These are phyloP conservation scores for Salpingoeca rosetta DNA, from an alignment of 78 protist species.

Conservation along the genomic window DNA sequence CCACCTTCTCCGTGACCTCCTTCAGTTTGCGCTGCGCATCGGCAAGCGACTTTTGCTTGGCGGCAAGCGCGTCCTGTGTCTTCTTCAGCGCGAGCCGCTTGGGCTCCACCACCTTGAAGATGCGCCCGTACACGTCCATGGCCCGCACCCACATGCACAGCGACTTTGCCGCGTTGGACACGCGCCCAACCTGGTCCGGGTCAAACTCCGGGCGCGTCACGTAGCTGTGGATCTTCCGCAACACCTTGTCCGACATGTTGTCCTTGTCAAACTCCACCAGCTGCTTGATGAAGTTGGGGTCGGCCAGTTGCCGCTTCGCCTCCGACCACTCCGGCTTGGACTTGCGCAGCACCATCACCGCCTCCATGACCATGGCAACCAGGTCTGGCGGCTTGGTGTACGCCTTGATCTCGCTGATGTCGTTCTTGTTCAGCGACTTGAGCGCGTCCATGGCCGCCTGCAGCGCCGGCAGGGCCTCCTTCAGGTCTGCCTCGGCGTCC, in stretches of 20 bases:
- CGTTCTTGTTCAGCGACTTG: slow-evolving; percentile 33
- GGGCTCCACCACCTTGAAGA: slow-evolving; percentile 59
- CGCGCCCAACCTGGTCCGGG: slow-evolving; percentile 29
- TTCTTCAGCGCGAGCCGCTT: slow-evolving; percentile 32
- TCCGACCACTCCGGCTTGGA: slow-evolving; percentile 54
- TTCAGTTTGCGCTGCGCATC: slow-evolving; percentile 13
- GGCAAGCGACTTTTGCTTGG: slow-evolving; percentile 19
- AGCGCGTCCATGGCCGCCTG: slow-evolving; percentile 60
- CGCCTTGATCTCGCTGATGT: slow-evolving; percentile 54
- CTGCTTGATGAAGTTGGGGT: slow-evolving; percentile 40
- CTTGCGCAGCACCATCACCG: slow-evolving; percentile 58
- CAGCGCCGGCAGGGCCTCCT: slow-evolving; percentile 63
- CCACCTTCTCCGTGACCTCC: slow-evolving; percentile 34
- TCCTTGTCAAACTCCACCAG: slow-evolving; percentile 49
- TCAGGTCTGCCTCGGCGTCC: slow-evolving; percentile 60
- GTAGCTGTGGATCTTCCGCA: slow-evolving; percentile 31
- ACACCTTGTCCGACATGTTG: slow-evolving; percentile 32
- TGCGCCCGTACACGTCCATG: slow-evolving; percentile 37
- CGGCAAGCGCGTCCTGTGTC: slow-evolving; percentile 17
- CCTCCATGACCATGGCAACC: slow-evolving; percentile 55
- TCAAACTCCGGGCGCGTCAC: slow-evolving; percentile 16
- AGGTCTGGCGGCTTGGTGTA: slow-evolving; percentile 58
- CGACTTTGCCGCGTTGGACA: slow-evolving; percentile 37
- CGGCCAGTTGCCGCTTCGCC: slow-evolving; percentile 50
- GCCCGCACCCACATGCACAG: slow-evolving; percentile 64